These are phyloP conservation scores for Carex pumila DNA, from an alignment of 176 grass and related monocot genomes.

Conservation along the genomic window DNA sequence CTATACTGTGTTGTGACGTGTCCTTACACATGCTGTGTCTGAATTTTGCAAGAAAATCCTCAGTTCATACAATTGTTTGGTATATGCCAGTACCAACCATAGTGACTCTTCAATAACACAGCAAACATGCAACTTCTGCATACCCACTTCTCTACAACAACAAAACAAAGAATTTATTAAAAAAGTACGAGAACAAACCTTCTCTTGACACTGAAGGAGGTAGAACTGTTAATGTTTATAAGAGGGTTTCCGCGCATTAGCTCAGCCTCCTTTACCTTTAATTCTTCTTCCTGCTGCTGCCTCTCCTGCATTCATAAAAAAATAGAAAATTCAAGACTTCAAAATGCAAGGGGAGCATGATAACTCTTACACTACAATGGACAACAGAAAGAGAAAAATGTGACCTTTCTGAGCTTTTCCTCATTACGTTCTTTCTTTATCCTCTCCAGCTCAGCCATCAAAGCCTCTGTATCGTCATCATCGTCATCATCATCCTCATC, in stretches of 20 bases:
- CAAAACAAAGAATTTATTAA: neutral
- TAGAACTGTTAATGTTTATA: slow-evolving; percentile 73
- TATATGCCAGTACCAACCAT: neutral
- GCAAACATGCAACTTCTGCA: neutral
- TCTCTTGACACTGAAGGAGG: slow-evolving; percentile 85
- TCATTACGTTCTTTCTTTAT: slow-evolving; percentile 90
- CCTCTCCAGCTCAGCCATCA: slow-evolving; percentile 92
- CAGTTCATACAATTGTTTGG: neutral
- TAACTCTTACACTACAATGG: neutral
- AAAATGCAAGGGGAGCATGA: neutral
- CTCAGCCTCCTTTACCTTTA: slow-evolving; percentile 84
- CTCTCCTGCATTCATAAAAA: slow-evolving; percentile 36
- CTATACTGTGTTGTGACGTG: too few species aligned
- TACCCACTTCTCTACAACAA: neutral
- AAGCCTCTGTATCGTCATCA: slow-evolving; percentile 72
- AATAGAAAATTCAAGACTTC: neutral
- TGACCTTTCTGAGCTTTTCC: slow-evolving; percentile 80
- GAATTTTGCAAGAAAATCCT: neutral
- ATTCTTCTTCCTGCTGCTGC: slow-evolving; percentile 75
- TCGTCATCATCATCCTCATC: slow-evolving; percentile 51
- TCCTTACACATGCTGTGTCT: too few species aligned
- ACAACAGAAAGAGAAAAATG: neutral
- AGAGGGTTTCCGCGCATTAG: slow-evolving; percentile 78
- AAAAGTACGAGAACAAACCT: slow-evolving; percentile 32
- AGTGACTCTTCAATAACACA: neutral